A percentile compares a stretch with the other conserved stretches of the same genome.
Evolutionary conservation across 208 protist species (phyloP).

Genomic region (Wallacemonas collosoma): DNA sequence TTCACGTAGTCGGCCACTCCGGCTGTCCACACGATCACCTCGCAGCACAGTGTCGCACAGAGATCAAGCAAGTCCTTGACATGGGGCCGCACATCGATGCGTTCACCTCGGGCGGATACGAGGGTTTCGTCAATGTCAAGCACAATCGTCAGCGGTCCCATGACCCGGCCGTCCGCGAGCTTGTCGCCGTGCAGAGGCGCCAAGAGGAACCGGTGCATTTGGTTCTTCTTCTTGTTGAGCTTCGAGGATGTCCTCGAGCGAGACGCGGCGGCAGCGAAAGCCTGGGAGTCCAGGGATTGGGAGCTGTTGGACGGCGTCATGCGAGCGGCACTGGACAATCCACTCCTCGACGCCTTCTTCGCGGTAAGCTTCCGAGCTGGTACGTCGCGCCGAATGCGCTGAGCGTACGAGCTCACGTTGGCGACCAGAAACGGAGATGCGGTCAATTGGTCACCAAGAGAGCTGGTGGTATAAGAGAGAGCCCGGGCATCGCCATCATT

Average conservation of each 20-base stretch:
- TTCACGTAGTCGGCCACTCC: conserved; percentile 69
- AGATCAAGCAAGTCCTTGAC: conserved; percentile 51
- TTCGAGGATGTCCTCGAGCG: not conserved
- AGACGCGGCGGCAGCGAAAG: not conserved
- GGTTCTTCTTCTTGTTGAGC: not conserved
- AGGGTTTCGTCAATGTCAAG: conserved; percentile 87
- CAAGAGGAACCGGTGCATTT: not conserved
- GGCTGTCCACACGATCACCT: conserved; percentile 81
- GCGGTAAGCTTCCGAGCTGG: conserved; percentile 23
- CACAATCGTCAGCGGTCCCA: conserved; percentile 58
- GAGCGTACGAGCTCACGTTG: conserved; percentile 7
- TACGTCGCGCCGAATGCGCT: not conserved
- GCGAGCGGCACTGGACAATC: conserved; percentile 7
- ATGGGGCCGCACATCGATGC: conserved; percentile 54
- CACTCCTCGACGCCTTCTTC: conserved; percentile 30
- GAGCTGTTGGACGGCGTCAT: conserved; percentile 16
- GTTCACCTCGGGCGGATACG: conserved; percentile 57
- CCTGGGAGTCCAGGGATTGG: not conserved
- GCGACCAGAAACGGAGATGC: conserved; percentile 5
- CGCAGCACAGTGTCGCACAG: conserved; percentile 58
- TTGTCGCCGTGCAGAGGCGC: conserved; percentile 18
- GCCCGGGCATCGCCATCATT: conserved; percentile 25
- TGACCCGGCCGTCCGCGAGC: not conserved
- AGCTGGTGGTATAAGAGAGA: conserved; percentile 6
- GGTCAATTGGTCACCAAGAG: conserved; percentile 9